Evolutionary conservation across 371 early-diverging fungal genomes (phyloP).

Genomic region (Syncephalastrum racemosum): DNA sequence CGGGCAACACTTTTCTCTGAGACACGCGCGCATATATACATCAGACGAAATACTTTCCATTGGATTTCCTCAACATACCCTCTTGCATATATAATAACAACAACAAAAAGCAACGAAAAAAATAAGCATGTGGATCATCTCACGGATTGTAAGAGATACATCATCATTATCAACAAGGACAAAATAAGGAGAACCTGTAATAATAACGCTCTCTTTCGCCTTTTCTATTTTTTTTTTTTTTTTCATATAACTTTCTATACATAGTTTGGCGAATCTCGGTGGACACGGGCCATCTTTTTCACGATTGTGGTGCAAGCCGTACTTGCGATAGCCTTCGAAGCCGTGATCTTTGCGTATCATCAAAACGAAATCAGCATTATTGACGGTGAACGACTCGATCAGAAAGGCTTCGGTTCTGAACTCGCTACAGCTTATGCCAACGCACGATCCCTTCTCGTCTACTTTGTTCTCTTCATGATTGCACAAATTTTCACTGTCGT

Average conservation of each 20-base stretch:
- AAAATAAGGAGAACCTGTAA: background rate
- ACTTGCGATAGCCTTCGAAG: conserved; percentile 45
- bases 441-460: conserved; percentile 46
- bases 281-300: conserved; percentile 48
- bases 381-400: conserved; percentile 29
- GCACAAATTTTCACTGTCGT: conserved; percentile 48
- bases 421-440: conserved; percentile 39
- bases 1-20: conserved; percentile 1
- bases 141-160: conserved; percentile 37
- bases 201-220: background rate
- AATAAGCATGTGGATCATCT: conserved; percentile 39
- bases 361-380: conserved; percentile 42
- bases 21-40: background rate
- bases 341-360: conserved; percentile 39
- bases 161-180: too few relatives aligned
- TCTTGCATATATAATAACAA: background rate
- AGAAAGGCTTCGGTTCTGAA: conserved; percentile 13
- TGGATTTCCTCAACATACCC: conserved; percentile 6
- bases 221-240: background rate
- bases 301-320: conserved; percentile 39
- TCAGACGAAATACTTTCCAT: background rate
- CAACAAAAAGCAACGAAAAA: background rate
- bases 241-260: background rate
- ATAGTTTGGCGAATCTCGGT: conserved; percentile 54
- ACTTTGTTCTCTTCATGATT: conserved; percentile 46